Base-by-base conservation (phyloP, 495 filamentous ascomycete genomes). In the Penicillium longicatenatum region DNA sequence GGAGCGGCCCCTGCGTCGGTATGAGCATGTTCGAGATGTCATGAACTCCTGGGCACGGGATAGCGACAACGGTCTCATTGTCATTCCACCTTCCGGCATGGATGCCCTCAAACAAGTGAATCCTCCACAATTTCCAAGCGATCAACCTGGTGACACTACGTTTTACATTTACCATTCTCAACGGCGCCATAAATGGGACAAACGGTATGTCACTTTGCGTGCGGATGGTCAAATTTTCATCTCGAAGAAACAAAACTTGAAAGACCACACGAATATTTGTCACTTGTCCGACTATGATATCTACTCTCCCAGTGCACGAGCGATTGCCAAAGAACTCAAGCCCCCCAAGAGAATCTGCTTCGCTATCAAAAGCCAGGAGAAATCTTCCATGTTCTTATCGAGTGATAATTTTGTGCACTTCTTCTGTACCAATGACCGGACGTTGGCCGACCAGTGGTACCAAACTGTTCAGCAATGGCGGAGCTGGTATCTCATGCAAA, bases 271-370 rank as follows among this genome's bases (percentile, higher is more conserved):
- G 0, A 88, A 84, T 58, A 76, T 94, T 30, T 97, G 95, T 67
- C 90, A 96, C 70, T 71, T 98, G 14, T 91, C 92, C 10, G 94
- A 97, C 69, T 98, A 93, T 63, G 94, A 98, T 62, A 89, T 96
- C 41, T 97, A 96, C 71, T 83, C 79, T 8, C 88, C 90, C 10
- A 87, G 82, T 4, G 78, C 85, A 39, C 80, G 82, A 14, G 83
- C 89, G 35, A 73, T 84, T 52, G 82, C 83, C 39, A 82, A 86
- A 54, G 78, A 70, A 16, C 73, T 93, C 54, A 89, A 84, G 60
- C 87, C 89, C 1, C 90, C 90, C 0, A 93, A 91, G 63, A 87
- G 86, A 64, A 77, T 86, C 53, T 96, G 91, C 70, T 93, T 88
- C 65, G 93, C 91, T 4, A 81, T 98, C 61, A 97, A 96, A 69